Conservation (phyloP, 148 eudicot genomes). For the Diospyros kaki region DNA sequence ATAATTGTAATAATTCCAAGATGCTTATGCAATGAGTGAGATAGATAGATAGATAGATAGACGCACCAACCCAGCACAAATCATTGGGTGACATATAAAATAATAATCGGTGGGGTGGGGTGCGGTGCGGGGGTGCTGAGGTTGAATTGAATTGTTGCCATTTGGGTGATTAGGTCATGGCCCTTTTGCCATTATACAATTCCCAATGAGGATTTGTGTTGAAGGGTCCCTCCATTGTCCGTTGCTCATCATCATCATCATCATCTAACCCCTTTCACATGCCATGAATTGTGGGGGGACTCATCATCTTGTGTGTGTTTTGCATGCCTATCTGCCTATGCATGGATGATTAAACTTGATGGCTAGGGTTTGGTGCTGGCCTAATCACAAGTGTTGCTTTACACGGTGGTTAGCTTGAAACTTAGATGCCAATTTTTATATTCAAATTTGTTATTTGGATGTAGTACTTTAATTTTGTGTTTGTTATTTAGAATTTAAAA, state of each 20-base stretch:
- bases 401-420: no score
- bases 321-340: no score
- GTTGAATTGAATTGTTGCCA: neutral
- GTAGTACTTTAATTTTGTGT: no score
- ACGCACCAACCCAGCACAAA: conserved; percentile 18
- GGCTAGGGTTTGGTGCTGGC: neutral
- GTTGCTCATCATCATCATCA: neutral
- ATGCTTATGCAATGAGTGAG: conserved; percentile 9
- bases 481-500: no score
- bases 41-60: conserved; percentile 8
- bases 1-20: neutral
- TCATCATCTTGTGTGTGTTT: no score
- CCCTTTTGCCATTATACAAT: conserved; percentile 3
- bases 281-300: neutral
- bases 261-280: neutral
- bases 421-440: no score
- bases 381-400: neutral
- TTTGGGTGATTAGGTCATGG: conserved; percentile 22
- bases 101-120: conserved; percentile 15
- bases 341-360: neutral
- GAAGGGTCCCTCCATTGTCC: conserved; percentile 15
- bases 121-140: neutral
- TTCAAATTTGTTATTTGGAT: no score
- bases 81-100: conserved; percentile 19
- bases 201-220: conserved; percentile 5